Evolutionary conservation across 805 yeast genomes (phyloP).

Genomic region (Metschnikowia matae): DNA sequence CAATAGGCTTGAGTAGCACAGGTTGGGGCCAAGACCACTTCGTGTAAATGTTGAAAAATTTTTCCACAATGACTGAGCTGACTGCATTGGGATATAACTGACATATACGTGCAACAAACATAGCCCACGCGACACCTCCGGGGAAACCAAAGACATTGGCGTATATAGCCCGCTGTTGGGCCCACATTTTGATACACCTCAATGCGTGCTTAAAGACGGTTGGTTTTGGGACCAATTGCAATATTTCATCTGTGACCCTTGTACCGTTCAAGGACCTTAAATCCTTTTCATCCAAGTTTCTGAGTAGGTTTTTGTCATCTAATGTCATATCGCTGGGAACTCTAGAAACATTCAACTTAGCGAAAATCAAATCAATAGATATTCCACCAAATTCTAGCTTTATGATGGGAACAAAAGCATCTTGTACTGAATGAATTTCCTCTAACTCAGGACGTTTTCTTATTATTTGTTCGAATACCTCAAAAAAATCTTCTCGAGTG

Average conservation of each 20-base stretch:
- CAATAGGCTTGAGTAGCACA: slow-evolving; percentile 84
- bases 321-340: slow-evolving; percentile 73
- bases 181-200: slow-evolving; percentile 94
- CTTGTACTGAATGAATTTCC: slow-evolving; percentile 91
- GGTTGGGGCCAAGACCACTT: slow-evolving; percentile 99
- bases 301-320: slow-evolving; percentile 77
- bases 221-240: slow-evolving; percentile 86
- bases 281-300: slow-evolving; percentile 89
- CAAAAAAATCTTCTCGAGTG: slow-evolving; percentile 82
- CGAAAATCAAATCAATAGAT: slow-evolving; percentile 88
- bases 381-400: slow-evolving; percentile 85
- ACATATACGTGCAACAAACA: slow-evolving; percentile 97
- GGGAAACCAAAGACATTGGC: slow-evolving; percentile 97
- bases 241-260: slow-evolving; percentile 92
- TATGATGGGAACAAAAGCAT: slow-evolving; percentile 96
- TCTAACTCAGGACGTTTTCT: slow-evolving; percentile 76
- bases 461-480: slow-evolving; percentile 67
- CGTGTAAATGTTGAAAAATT: slow-evolving; percentile 79
- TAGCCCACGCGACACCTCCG: slow-evolving; percentile 99
- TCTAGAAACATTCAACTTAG: slow-evolving; percentile 76
- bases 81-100: slow-evolving; percentile 96
- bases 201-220: slow-evolving; percentile 89
- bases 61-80: slow-evolving; percentile 83
- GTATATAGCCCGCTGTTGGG: slow-evolving; percentile 88
- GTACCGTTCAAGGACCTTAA: slow-evolving; percentile 91